Base-by-base conservation (phyloP, 2,329 filamentous ascomycete species). In the Plenodomus tracheiphilus region DNA sequence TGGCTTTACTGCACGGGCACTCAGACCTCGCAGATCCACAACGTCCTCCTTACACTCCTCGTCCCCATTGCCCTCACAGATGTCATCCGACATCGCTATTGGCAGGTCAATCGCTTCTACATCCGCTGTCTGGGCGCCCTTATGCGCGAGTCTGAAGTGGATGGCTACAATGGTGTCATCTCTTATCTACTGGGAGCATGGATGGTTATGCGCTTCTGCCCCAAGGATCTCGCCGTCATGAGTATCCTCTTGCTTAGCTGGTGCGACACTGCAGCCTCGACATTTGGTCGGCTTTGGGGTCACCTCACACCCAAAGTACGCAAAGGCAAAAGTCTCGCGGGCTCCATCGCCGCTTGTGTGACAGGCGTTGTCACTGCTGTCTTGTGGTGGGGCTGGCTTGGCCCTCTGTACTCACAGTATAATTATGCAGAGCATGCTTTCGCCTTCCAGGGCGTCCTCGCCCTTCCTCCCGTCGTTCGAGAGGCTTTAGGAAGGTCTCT, bases 181-280 rank as follows among this genome's bases (percentile, higher is more conserved):
- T 97, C 89, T 79, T 99, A 97, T 74, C 84, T 99, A 9, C 82
- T 97, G 7, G 94, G 94, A 47, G 87, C 91, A 21, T 97, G 91
- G 85, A 81, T 86, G 25, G 91, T 93, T 15, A 83, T 97, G 58
- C 84, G 84, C 59, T 91, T 90, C 71, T 91, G 95, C 71, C 91
- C 92, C 56, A 99, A 97, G 76, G 94, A 99, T 64, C 83, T 99
- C 19, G 91, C 87, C 7, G 87, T 96, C 41, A 87, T 97, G 79
- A 86, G 88, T 53, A 88, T 97, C 37, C 79, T 99, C 64, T 82
- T 99, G 35, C 83, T 99, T 19, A 95, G 89, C 68, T 99, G 94
- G 94, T 99, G 94, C 74, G 94, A 99, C 72, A 97, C 94, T 1
- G 94, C 94, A 30, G 94, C 94, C 42, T 94, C 88, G 69, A 99